Conservation (phyloP, 2,329 filamentous ascomycete genomes). For the Colletotrichum incanum region DNA sequence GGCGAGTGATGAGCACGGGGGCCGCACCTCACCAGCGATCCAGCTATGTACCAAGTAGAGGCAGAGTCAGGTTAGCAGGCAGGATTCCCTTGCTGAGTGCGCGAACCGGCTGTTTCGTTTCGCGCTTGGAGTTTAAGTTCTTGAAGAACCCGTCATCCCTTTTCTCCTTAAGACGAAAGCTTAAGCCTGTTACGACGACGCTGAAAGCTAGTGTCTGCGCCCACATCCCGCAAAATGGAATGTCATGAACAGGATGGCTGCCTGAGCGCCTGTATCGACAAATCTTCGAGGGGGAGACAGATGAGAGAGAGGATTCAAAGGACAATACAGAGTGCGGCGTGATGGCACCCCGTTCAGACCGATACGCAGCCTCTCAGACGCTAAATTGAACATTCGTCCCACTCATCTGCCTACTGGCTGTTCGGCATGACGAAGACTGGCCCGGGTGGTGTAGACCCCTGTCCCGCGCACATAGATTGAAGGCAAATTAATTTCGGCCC, state of each 20-base stretch:
- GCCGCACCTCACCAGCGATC: slow-evolving; percentile 17
- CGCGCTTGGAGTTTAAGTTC: slow-evolving; percentile 9
- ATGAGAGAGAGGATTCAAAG: not conserved
- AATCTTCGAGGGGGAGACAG: not conserved
- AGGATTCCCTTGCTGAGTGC: slow-evolving; percentile 23
- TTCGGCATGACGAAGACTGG: slow-evolving; percentile 8
- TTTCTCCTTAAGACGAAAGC: slow-evolving; percentile 19
- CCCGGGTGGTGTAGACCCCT: slow-evolving; percentile 6
- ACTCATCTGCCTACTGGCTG: not conserved
- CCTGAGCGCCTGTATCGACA: no score
- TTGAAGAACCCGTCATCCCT: slow-evolving; percentile 17
- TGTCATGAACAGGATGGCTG: not conserved
- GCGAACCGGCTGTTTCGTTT: slow-evolving; percentile 23
- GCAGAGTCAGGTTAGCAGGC: not conserved
- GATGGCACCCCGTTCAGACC: not conserved
- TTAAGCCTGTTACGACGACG: slow-evolving; percentile 23
- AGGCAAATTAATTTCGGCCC: slow-evolving; percentile 16
- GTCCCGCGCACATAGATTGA: slow-evolving; percentile 21
- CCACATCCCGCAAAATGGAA: not conserved
- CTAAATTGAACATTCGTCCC: not conserved
- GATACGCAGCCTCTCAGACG: slow-evolving; percentile 10
- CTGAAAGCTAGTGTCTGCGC: not conserved
- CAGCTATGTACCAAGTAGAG: slow-evolving; percentile 3
- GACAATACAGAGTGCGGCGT: not conserved
- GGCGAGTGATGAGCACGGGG: not conserved